Conservation (phyloP, 2,329 filamentous ascomycete species). For the Cytospora mali region DNA sequence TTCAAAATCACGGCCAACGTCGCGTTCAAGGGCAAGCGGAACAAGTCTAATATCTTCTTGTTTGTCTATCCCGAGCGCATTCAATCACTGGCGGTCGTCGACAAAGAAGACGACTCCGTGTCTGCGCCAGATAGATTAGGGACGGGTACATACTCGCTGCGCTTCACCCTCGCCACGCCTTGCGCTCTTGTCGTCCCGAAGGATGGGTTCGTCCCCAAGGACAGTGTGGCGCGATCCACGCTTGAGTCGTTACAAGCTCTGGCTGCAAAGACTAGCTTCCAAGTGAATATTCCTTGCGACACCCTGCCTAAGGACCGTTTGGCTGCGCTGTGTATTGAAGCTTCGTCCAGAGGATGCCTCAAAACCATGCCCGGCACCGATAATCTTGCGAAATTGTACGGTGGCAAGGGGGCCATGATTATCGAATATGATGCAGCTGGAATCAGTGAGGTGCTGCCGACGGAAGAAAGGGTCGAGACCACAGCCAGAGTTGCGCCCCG, state of each 20-base stretch:
- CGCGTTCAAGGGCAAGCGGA: constrained; percentile 24
- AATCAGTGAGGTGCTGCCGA: not conserved
- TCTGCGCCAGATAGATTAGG: constrained; percentile 13
- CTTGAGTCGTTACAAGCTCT: constrained; percentile 11
- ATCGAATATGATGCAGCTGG: not conserved
- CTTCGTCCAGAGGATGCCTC: constrained; percentile 3
- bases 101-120: constrained; percentile 4
- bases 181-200: constrained; percentile 18
- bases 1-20: constrained; percentile 27
- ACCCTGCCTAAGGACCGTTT: constrained; percentile 9
- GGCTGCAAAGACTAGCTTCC: constrained; percentile 7
- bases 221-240: constrained; percentile 9
- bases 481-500: not conserved
- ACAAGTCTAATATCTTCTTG: constrained; percentile 24
- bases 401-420: constrained; percentile 20
- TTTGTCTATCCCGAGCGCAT: constrained; percentile 23
- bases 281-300: constrained; percentile 13
- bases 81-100: constrained; percentile 6
- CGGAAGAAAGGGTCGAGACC: not conserved
- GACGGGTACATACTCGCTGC: constrained; percentile 10
- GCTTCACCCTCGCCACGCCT: constrained; percentile 8
- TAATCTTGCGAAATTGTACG: constrained; percentile 22
- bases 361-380: constrained; percentile 13
- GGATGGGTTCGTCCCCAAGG: constrained; percentile 15
- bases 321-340: constrained; percentile 12